Conservation (phyloP, 306 rosid genomes). For the Cucumis sativus region Cucumber_9930_V3 NC_026661.2:19970001-19970500, state of each 20-base stretch:
- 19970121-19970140: too few species aligned
- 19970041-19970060: too few species aligned
- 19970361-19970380: constrained; percentile 34
- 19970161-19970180: constrained; percentile 16
- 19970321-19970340: constrained; percentile 33
- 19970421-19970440: constrained; percentile 9
- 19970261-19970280: constrained; percentile 20
- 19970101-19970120: not conserved
- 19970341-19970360: constrained; percentile 57
- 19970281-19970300: not conserved
- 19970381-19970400: constrained; percentile 38
- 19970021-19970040: too few species aligned
- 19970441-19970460: not conserved
- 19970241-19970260: constrained; percentile 32
- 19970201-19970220: constrained; percentile 23
- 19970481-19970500: too few species aligned
- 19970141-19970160: too few species aligned
- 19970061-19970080: not conserved
- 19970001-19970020: not conserved
- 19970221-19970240: constrained; percentile 27
- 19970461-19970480: too few species aligned
- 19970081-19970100: too few species aligned
- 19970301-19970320: constrained; percentile 29
- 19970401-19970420: constrained; percentile 19
- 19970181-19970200: constrained; percentile 12